Percentiles rank a stretch among this genome's conserved stretches.
phyloP scores from a whole-genome alignment of 2,329 filamentous ascomycete species.

The Fusarium nodosum region DNA sequence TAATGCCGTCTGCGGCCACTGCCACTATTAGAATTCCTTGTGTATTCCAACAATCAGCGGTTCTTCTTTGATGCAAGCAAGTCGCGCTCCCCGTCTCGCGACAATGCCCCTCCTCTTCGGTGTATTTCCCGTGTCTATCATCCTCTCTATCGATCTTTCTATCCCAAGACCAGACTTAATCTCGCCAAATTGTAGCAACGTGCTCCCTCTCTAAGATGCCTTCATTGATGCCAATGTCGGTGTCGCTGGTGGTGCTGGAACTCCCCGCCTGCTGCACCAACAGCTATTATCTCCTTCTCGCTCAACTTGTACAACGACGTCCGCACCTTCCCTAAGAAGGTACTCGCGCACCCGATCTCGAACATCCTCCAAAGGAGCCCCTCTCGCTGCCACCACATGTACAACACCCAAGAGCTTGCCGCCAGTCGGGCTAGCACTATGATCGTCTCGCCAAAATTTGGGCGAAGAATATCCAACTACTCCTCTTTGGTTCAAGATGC shows the following conservation, averaged over 20 bases:
- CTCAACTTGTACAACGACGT: conserved; percentile 90
- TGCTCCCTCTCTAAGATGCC: conserved; percentile 50
- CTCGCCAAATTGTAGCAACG: conserved; percentile 15
- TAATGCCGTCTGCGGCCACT: conserved; percentile 5
- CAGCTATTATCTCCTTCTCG: conserved; percentile 79
- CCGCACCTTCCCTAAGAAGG: conserved; percentile 77
- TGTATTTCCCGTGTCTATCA: conserved; percentile 26
- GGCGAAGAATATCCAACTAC: conserved; percentile 89
- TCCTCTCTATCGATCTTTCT: conserved; percentile 20
- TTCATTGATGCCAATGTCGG: conserved; percentile 52
- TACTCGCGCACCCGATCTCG: conserved; percentile 81
- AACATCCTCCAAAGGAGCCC: conserved; percentile 84
- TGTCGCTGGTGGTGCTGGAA: conserved; percentile 47
- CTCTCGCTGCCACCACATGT: conserved; percentile 82
- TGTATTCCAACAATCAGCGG: conserved; percentile 10
- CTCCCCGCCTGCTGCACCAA: conserved; percentile 65
- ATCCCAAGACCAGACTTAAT: conserved; percentile 24
- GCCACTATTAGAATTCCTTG: conserved; percentile 16
- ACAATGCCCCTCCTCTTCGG: conserved; percentile 14
- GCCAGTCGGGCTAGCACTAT: conserved; percentile 58
- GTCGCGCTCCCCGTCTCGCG: conserved; percentile 6
- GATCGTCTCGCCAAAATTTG: conserved; percentile 92
- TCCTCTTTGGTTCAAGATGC: conserved; percentile 83
- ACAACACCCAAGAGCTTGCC: conserved; percentile 83
- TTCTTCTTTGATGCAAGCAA: conserved; percentile 22